Evolutionary conservation across 2,329 filamentous ascomycete species (phyloP), one percentile per base, ranked within the genome.

Genomic region (Fusarium lateritium): DNA sequence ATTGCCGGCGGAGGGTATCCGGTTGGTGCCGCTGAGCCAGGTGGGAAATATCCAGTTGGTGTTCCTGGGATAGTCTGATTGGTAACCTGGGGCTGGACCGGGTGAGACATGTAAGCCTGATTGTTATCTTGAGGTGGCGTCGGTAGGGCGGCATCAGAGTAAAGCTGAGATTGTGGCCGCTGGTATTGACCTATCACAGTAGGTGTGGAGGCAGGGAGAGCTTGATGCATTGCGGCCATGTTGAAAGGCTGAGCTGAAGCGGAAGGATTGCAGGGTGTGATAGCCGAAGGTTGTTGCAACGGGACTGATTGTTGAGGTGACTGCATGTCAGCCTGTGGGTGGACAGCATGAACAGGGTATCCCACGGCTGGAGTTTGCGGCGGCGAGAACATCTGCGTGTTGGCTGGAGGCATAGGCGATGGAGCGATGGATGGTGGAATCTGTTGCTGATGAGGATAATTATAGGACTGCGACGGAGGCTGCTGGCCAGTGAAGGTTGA

Each of bases 191-290:
- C 9, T 0, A 36, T 10, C 0, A 39, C 5, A 1, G 17, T 21
- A 7, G 57, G n/a, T 1, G 45, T 49, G 2, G 49, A 17, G 1
- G 19, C 17, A 15, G 70, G 71, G 7, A 73, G 71, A 7, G 71
- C 66, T 0, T 59, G 46, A 10, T 49, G 53, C 36, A 73, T 58
- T 1, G 63, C 42, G 1, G 43, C 10, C 71, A 73, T 66, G 33
- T 67, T 39, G 7, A 60, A 73, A 2, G 56, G 7, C 3, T 62
- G 59, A 6, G 60, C 13, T 13, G 57, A 22, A 7, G 22, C 5
- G 1, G 19, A 2, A 5, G 46, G n/a, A 1, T 40, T 65, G n/a
- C 53, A 63, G 2, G 17, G 9, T 4, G 44, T 38, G 1, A 13
- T 14, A 15, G 8, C 13, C 5, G 52, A 4, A 5, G 49, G 33